Evolutionary conservation across 2,329 filamentous ascomycete genomes (phyloP).

Genomic region (Penicillium expansum): DNA sequence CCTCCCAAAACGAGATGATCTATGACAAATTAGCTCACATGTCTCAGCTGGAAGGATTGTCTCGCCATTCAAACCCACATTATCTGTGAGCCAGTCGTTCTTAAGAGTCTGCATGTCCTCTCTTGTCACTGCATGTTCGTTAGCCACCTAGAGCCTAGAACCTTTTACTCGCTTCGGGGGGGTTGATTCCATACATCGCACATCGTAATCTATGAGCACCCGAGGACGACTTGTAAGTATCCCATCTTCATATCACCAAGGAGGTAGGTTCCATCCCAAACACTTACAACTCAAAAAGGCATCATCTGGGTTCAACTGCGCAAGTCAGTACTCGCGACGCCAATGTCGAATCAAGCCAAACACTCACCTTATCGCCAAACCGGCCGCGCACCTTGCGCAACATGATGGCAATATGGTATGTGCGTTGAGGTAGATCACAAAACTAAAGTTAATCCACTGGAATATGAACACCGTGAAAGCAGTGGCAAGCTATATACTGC

Average conservation of each 20-base stretch:
- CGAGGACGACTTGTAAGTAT: slow-evolving; percentile 13
- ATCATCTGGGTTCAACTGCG: slow-evolving; percentile 59
- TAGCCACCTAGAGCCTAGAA: slow-evolving; percentile 12
- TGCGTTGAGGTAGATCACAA: neutral
- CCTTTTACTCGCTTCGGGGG: neutral
- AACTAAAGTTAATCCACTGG: neutral
- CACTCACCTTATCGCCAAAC: slow-evolving; percentile 40
- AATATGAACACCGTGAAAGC: neutral
- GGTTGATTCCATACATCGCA: slow-evolving; percentile 53
- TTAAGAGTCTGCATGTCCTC: slow-evolving; percentile 87
- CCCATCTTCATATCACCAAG: neutral
- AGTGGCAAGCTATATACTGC: slow-evolving; percentile 22
- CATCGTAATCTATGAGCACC: slow-evolving; percentile 56
- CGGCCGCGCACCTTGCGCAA: slow-evolving; percentile 40
- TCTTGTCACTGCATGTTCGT: slow-evolving; percentile 64
- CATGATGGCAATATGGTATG: neutral
- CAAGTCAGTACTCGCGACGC: slow-evolving; percentile 19
- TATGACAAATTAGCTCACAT: slow-evolving; percentile 41
- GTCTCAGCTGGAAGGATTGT: slow-evolving; percentile 3
- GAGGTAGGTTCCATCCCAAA: neutral
- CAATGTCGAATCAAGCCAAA: slow-evolving; percentile 8
- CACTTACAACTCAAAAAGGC: slow-evolving; percentile 68
- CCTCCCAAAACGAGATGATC: slow-evolving; percentile 98
- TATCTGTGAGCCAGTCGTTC: slow-evolving; percentile 95
- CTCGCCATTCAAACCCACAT: slow-evolving; percentile 55